Conservation (phyloP, 176 grass and related monocot species). For the Luzula sylvatica region DNA sequence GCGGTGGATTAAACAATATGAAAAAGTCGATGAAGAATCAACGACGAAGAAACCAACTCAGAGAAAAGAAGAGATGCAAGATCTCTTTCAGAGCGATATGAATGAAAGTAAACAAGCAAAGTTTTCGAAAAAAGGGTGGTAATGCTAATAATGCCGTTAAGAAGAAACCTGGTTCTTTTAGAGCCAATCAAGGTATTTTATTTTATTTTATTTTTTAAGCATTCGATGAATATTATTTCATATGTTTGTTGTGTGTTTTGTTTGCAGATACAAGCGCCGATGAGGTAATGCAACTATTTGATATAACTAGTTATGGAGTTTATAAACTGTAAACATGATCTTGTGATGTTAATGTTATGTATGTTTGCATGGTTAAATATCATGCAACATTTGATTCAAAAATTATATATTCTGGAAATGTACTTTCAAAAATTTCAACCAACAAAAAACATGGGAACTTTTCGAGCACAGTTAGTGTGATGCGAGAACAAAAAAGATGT, state of each 20-base stretch:
- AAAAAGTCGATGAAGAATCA: constrained; percentile 38
- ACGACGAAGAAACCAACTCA: constrained; percentile 36
- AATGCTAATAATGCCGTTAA: constrained; percentile 32
- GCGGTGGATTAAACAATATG: constrained; percentile 27
- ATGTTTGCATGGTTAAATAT: no score
- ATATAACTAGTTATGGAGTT: constrained; percentile 6
- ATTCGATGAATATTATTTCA: not conserved
- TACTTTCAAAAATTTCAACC: no score
- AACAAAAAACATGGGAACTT: no score
- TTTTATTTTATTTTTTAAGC: not conserved
- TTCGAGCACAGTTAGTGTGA: no score
- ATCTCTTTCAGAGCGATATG: constrained; percentile 90
- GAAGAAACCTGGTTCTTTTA: constrained; percentile 58
- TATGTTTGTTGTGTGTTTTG: not conserved
- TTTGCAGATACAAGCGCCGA: constrained; percentile 26
- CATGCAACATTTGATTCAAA: no score
- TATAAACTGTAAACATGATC: not conserved
- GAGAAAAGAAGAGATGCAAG: constrained; percentile 82
- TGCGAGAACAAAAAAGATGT: no score
- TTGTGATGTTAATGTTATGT: not conserved
- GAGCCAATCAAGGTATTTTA: constrained; percentile 81
- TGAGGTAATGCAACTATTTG: not conserved
- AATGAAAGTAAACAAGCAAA: constrained; percentile 65
- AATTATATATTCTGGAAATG: no score
- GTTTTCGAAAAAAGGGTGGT: constrained; percentile 33